A percentile compares a stretch with the other conserved stretches of the same genome.
Conservation (phyloP, 371 early-diverging fungal genomes). For the Rhizomucor miehei region DNA sequence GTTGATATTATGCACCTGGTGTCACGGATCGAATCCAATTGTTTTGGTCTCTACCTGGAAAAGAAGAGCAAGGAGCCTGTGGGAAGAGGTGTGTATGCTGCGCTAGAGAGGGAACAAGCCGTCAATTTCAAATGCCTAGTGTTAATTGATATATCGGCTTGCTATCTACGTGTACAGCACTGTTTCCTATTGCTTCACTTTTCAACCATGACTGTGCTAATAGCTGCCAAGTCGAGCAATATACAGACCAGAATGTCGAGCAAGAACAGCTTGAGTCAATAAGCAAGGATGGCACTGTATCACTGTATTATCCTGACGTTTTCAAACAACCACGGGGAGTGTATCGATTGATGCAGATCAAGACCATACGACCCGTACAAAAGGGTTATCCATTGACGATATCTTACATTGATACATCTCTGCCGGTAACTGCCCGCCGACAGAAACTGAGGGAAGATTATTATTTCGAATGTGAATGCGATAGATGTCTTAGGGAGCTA, state of each 20-base stretch:
- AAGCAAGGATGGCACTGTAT: not conserved
- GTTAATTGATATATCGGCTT: too few relatives aligned
- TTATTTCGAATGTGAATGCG: slow-evolving; percentile 49
- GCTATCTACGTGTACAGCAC: slow-evolving; percentile 7
- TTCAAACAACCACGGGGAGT: slow-evolving; percentile 23
- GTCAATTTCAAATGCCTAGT: too few relatives aligned
- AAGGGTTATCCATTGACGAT: slow-evolving; percentile 43
- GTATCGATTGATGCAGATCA: slow-evolving; percentile 29
- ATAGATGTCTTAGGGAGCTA: slow-evolving; percentile 35
- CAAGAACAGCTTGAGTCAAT: slow-evolving; percentile 4
- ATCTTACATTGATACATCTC: slow-evolving; percentile 47
- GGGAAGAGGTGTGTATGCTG: slow-evolving; percentile 22
- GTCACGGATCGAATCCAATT: slow-evolving; percentile 50
- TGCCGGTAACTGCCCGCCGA: slow-evolving; percentile 42
- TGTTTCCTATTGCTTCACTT: slow-evolving; percentile 22
- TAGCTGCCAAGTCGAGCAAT: slow-evolving; percentile 41
- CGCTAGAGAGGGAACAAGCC: too few relatives aligned
- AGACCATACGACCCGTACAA: slow-evolving; percentile 25
- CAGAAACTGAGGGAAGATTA: slow-evolving; percentile 38
- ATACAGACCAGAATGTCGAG: slow-evolving; percentile 14
- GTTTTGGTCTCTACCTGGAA: slow-evolving; percentile 46
- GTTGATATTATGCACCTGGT: slow-evolving; percentile 37
- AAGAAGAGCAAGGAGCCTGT: slow-evolving; percentile 7
- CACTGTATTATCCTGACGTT: slow-evolving; percentile 16
- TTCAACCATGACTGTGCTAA: slow-evolving; percentile 54